Evolutionary conservation across 2,329 filamentous ascomycete species (phyloP), one percentile per base, ranked within the genome.

Genomic region (Fonsecaea erecta): DNA sequence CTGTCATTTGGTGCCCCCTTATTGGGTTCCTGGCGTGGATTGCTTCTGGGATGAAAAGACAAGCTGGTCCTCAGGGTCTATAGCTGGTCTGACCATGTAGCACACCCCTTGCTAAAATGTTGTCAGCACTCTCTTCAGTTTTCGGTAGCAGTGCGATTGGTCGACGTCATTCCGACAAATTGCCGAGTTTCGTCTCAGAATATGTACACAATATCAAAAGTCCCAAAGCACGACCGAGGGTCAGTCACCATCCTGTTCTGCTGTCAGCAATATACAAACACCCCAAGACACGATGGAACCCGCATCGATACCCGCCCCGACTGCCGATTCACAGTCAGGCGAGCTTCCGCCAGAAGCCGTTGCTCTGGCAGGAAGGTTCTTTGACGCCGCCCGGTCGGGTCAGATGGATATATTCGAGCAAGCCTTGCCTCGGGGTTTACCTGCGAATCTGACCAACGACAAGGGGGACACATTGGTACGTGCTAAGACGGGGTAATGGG

Each of bases 401-500:
- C 79, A 88, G 55, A 79, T 84, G 1, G 74, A 83, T 4, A 75
- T 86, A 12, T 85, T 92, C n/a, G 74, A 82, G 48, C 84, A 88
- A 75, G 89, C 89, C 54, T 75, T 92, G 40, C 80, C 82, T 1
- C 86, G 85, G 1, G 89, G 90, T 1, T 78, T 92, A 28, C 89
- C 89, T 0, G 80, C 85, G 1, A 91, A 91, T 71, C 80, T 92
- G 75, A 90, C 88, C 24, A 91, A 92, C 71, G 84, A 89, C 56
- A 88, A 90, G 68, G 90, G 89, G 55, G 89, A 92, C 74, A 90
- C 85, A n/a, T 76, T 92, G 66, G 85, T 87, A 80, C 51, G 81
- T 69, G 12, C 24, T 37, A 7, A 16, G 16, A 30, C 30, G 16
- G 16, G 26, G 14, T 24, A 11, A 18, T 9, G 56, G 8, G 37